phyloP scores from a whole-genome alignment of 2,329 filamentous ascomycete genomes.

The Didymella exigua region DNA sequence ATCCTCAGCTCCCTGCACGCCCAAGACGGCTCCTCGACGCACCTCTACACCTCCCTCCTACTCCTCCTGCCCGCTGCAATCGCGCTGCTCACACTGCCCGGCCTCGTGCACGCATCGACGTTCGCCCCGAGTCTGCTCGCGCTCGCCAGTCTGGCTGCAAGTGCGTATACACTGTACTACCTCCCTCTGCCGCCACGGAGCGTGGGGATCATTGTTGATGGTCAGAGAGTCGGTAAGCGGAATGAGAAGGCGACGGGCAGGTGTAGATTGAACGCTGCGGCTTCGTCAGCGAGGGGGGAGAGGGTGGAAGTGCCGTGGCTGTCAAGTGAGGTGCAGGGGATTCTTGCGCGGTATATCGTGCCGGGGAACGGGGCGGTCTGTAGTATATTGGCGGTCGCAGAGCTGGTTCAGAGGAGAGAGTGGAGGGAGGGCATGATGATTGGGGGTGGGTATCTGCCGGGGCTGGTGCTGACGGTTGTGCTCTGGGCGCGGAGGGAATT shows the following conservation, averaged over 20 bases:
- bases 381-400: constrained; percentile 54
- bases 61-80: constrained; percentile 65
- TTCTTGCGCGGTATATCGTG: constrained; percentile 65
- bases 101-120: constrained; percentile 50
- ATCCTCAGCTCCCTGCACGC: constrained; percentile 39
- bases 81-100: constrained; percentile 61
- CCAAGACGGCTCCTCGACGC: constrained; percentile 47
- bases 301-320: constrained; percentile 32
- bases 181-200: constrained; percentile 56
- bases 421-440: constrained; percentile 39
- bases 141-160: constrained; percentile 67
- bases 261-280: constrained; percentile 9
- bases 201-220: background rate
- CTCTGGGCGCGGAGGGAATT: constrained; percentile 69
- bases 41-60: constrained; percentile 61
- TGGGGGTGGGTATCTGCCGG: constrained; percentile 50
- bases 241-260: constrained; percentile 6
- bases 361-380: constrained; percentile 65
- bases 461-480: constrained; percentile 64
- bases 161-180: constrained; percentile 64
- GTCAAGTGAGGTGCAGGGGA: constrained; percentile 42
- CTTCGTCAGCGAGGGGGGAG: constrained; percentile 3
- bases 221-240: background rate
- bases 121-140: constrained; percentile 60
- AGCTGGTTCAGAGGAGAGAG: constrained; percentile 32